Evolutionary conservation across 148 eudicot species (phyloP), one percentile per base, ranked within the genome.

Genomic region (Salicornia ramosissima): DNA sequence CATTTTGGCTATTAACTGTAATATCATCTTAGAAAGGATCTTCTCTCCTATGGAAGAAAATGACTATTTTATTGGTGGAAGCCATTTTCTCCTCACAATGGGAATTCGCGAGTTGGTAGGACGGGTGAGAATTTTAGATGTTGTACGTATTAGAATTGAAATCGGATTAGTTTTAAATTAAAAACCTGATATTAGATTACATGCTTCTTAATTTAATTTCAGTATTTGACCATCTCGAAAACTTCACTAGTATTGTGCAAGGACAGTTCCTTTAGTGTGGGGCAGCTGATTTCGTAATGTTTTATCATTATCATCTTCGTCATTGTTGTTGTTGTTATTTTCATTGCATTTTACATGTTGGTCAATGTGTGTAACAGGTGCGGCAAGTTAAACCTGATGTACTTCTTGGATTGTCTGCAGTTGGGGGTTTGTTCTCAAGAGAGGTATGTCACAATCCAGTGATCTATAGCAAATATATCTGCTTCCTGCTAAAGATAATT

Each of bases 391-490:
- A 87, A 75, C 97, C 98, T 67, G 96, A 94, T 83, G 98, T 93
- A 34, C 98, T 94, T 77, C 89, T 93, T 57, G 98, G 98, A 56
- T 80, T 94, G 83, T 94, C 98, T 60, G 98, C 96, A 33, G 92
- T 87, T 72, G 98, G 98, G 67, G 98, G 97, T 43, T 78, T 94
- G 72, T 94, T 94, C 73, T 88, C 92, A 46, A 79, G 68, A 77
- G 98, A 94, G 97, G 95, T 90, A 82, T 65, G 21, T 26, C 42
- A 29, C 18, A 29, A 54, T 55, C 24, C 21, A 39, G 22, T 39
- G 14, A 46, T 21, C 6, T 57, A 10, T 22, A 19, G 26, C 57
- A 24, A 33, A 18, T 14, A 6, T 21, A 26, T 25, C 28, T 34
- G 30, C 60, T 52, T 67, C 45, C 70, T 70, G 30, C 31, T 22